Evolutionary conservation across 2,329 filamentous ascomycete genomes (phyloP).

Genomic region (Trichoderma simmonsii): DNA sequence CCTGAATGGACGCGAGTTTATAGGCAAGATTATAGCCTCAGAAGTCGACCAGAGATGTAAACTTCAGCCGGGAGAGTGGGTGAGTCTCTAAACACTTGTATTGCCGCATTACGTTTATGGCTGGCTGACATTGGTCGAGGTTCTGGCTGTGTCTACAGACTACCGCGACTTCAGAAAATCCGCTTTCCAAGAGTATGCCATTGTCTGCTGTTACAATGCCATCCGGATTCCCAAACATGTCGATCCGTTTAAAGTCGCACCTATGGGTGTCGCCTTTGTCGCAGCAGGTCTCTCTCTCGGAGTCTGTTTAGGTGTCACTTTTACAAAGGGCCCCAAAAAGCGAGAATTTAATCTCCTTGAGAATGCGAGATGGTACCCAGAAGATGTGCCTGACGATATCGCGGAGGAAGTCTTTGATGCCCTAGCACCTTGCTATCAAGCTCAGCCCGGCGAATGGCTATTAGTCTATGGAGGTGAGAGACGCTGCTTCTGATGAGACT

Average conservation of each 20-base stretch:
- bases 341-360: conserved; percentile 14
- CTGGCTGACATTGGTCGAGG: background rate
- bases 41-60: conserved; percentile 7
- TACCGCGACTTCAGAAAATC: conserved; percentile 12
- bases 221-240: conserved; percentile 15
- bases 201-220: conserved; percentile 17
- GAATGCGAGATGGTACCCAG: background rate
- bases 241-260: conserved; percentile 13
- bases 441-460: conserved; percentile 17
- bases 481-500: background rate
- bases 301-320: conserved; percentile 4
- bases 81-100: background rate
- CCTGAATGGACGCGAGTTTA: conserved; percentile 14
- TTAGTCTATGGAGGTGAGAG: conserved; percentile 9
- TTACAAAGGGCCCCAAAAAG: conserved; percentile 4
- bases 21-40: conserved; percentile 13
- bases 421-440: conserved; percentile 8
- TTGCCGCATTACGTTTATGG: background rate
- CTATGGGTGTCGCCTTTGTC: conserved; percentile 12
- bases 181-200: conserved; percentile 12
- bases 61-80: conserved; percentile 15
- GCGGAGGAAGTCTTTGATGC: conserved; percentile 8
- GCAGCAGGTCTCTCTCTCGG: conserved; percentile 9
- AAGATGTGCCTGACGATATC: conserved; percentile 16
- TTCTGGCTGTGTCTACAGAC: conserved; percentile 14